Conservation (phyloP, 495 filamentous ascomycete species). For the Annulohypoxylon bovei region DNA sequence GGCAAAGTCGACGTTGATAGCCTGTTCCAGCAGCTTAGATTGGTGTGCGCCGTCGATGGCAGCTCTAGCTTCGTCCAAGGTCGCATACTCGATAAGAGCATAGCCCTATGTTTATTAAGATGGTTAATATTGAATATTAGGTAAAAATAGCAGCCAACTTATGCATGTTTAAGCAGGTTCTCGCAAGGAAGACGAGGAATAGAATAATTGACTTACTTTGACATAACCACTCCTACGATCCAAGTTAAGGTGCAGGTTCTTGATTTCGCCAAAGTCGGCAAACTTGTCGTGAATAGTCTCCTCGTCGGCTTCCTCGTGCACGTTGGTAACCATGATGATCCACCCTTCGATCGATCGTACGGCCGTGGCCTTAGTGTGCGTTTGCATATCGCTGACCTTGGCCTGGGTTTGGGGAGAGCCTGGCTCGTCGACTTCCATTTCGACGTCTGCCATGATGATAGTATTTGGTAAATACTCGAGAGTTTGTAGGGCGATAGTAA, state of each 20-base stretch:
- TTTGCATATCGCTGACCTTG: conserved; percentile 74
- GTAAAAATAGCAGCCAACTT: too few relatives aligned
- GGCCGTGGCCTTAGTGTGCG: conserved; percentile 81
- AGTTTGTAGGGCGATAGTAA: not conserved
- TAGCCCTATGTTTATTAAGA: conserved; percentile 71
- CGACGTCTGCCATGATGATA: conserved; percentile 69
- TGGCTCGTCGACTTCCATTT: conserved; percentile 83
- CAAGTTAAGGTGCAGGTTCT: conserved; percentile 94
- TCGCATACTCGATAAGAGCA: conserved; percentile 92
- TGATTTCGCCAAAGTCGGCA: conserved; percentile 95
- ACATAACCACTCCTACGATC: conserved; percentile 97
- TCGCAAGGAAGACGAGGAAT: not conserved
- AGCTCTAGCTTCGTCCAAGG: conserved; percentile 82
- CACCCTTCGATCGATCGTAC: conserved; percentile 99
- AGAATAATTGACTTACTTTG: conserved; percentile 70
- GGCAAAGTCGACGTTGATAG: conserved; percentile 90
- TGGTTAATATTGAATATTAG: not conserved
- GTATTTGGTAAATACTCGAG: not conserved
- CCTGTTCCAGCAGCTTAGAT: conserved; percentile 90
- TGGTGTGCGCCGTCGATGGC: conserved; percentile 87
- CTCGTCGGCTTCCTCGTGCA: conserved; percentile 97
- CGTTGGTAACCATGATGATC: conserved; percentile 96
- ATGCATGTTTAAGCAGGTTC: not conserved
- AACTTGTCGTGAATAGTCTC: conserved; percentile 95
- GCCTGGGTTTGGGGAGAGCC: conserved; percentile 52